phyloP scores from a whole-genome alignment of 2,329 filamentous ascomycete genomes.

The Aspergillus sp. region DNA sequence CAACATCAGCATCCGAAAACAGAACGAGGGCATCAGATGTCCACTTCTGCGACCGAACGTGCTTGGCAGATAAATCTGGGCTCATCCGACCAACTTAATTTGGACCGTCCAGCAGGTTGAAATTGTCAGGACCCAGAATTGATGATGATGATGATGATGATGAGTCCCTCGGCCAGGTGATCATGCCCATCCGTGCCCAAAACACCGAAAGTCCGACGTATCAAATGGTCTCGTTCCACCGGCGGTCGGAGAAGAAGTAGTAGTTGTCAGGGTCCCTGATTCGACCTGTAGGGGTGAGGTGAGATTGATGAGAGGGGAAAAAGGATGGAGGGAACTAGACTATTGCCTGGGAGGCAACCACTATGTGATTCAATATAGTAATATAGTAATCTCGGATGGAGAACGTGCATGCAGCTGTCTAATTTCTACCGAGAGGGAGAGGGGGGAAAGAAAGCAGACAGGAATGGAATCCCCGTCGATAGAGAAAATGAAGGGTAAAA shows the following conservation, averaged over 20 bases:
- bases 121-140: slow-evolving; percentile 4
- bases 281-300: background rate
- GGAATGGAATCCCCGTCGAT: background rate
- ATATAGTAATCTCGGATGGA: background rate
- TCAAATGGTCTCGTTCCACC: background rate
- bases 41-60: background rate
- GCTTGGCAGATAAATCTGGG: background rate
- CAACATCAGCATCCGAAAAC: background rate
- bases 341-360: background rate
- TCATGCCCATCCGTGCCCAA: slow-evolving; percentile 19
- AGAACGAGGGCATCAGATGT: background rate
- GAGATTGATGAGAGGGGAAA: background rate
- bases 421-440: background rate
- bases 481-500: background rate
- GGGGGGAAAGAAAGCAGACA: background rate
- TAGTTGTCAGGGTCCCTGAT: background rate
- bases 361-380: background rate
- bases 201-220: slow-evolving; percentile 13
- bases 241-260: background rate
- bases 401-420: background rate
- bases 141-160: background rate
- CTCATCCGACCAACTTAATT: slow-evolving; percentile 8
- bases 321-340: background rate
- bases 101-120: slow-evolving; percentile 6
- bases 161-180: slow-evolving; percentile 5